Conservation (phyloP, 257 asterid species). For the Primulina tabacum region DNA sequence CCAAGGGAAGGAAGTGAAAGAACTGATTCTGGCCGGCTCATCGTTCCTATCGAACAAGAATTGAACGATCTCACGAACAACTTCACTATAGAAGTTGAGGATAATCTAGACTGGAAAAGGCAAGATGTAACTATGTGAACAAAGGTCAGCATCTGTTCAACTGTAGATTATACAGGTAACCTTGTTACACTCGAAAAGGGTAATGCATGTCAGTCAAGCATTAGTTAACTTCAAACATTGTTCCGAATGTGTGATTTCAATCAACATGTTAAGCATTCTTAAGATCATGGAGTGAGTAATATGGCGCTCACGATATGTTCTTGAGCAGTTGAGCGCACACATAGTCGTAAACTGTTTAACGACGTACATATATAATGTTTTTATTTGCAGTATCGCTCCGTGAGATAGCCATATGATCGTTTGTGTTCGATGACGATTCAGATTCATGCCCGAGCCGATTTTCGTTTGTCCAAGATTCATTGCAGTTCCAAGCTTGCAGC, state of each 20-base stretch:
- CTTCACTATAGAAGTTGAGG: conserved; percentile 29
- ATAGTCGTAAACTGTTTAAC: no score
- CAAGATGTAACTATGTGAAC: conserved; percentile 33
- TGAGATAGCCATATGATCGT: not conserved
- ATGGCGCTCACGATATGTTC: not conserved
- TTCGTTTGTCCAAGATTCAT: not conserved
- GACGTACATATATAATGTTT: no score
- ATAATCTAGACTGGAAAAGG: conserved; percentile 23
- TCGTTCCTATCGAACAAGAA: conserved; percentile 38
- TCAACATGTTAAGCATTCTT: not conserved
- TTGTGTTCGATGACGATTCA: not conserved
- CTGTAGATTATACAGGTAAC: conserved; percentile 29
- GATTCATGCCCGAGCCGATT: not conserved
- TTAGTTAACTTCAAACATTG: not conserved
- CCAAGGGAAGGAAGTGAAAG: conserved; percentile 42
- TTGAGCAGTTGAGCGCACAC: no score
- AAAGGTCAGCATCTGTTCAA: conserved; percentile 24
- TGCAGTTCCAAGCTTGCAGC: not conserved
- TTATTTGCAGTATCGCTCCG: not conserved
- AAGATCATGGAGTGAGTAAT: not conserved
- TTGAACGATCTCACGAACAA: conserved; percentile 29
- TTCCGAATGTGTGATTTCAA: not conserved
- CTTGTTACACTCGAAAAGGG: not conserved
- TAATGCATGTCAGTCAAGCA: not conserved
- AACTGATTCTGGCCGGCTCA: conserved; percentile 30